Conservation (phyloP, 139 green algal genomes). For the Spirogloea muscicola region DNA sequence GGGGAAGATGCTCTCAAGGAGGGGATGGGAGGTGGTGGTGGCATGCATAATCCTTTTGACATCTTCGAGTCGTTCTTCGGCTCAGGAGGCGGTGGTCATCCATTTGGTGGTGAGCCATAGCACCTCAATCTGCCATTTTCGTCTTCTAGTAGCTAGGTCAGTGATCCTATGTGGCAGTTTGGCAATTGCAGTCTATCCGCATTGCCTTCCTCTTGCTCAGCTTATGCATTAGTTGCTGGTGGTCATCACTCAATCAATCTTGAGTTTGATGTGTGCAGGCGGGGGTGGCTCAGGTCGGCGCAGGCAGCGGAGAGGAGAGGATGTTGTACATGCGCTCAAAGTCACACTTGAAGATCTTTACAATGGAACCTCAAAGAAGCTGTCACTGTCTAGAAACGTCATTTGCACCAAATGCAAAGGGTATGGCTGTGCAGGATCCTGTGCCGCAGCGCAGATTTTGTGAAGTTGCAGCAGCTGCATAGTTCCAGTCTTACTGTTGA, state of each 20-base stretch:
- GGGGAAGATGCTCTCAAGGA: conserved; percentile 99
- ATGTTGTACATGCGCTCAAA: conserved; percentile 91
- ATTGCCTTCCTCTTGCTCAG: neutral
- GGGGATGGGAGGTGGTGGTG: conserved; percentile 71
- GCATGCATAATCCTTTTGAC: conserved; percentile 76
- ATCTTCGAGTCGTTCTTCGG: conserved; percentile 92
- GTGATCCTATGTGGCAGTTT: neutral
- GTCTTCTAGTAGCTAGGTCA: neutral
- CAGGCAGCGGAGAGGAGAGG: conserved; percentile 72
- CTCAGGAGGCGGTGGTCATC: conserved; percentile 58
- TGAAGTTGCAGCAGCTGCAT: neutral
- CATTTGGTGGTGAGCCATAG: conserved; percentile 25
- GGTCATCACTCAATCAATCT: neutral
- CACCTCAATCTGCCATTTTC: neutral
- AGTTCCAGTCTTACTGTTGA: neutral
- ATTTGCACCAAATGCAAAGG: conserved; percentile 84
- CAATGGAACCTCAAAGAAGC: conserved; percentile 79
- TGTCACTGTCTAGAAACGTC: conserved; percentile 85
- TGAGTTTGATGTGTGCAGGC: neutral
- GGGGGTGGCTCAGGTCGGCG: neutral
- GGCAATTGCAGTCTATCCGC: neutral
- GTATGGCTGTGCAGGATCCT: conserved; percentile 7
- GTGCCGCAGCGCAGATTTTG: neutral
- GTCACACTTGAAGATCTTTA: conserved; percentile 89
- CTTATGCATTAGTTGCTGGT: neutral